Percentiles rank a stretch among this genome's conserved stretches.
Conservation (phyloP, 1,139 yeast species). For the Yamadazyma mexicana region DNA sequence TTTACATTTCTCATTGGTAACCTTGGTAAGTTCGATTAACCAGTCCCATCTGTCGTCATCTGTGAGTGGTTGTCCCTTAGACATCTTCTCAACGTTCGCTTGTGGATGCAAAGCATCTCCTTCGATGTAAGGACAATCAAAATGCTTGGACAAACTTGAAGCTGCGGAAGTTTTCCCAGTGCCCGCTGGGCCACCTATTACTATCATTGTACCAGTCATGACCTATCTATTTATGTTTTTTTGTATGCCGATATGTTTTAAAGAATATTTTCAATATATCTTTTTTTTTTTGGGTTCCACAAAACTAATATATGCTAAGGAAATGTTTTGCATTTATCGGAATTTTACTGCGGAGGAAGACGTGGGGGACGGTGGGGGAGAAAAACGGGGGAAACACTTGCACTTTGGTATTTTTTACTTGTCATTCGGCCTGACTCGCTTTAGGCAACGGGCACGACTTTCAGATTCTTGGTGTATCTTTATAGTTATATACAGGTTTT, state of each 20-base stretch:
- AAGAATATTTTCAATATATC: too few relatives aligned
- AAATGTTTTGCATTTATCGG: neutral
- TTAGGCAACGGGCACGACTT: neutral
- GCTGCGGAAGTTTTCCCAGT: conserved; percentile 89
- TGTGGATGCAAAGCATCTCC: conserved; percentile 82
- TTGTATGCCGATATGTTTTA: neutral
- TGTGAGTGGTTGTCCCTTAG: conserved; percentile 70
- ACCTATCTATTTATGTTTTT: neutral
- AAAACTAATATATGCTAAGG: neutral
- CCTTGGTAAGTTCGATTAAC: conserved; percentile 55
- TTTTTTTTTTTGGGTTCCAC: too few relatives aligned
- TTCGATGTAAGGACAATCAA: conserved; percentile 64
- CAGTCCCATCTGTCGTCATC: conserved; percentile 95
- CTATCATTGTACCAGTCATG: conserved; percentile 30
- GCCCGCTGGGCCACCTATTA: conserved; percentile 90
- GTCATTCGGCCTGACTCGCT: too few relatives aligned
- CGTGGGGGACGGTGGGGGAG: conserved; percentile 6
- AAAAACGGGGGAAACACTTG: neutral
- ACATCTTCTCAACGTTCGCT: conserved; percentile 79
- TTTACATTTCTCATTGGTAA: conserved; percentile 36
- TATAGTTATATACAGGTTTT: too few relatives aligned
- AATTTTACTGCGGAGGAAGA: neutral
- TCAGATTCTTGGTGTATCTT: too few relatives aligned
- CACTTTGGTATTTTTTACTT: neutral
- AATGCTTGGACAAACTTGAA: conserved; percentile 41